Percentiles rank a stretch among this genome's conserved stretches.
These are phyloP conservation scores for Medicago truncatula DNA, from an alignment of 306 rosid species.

Conservation along the genomic window MtrunA17r5.0-ANR NC_053043.1:14304501-14305000, in stretches of 20 bases:
- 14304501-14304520: no score
- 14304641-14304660: conserved; percentile 93
- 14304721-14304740: conserved; percentile 94
- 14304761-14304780: conserved; percentile 70
- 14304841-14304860: conserved; percentile 87
- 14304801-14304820: conserved; percentile 85
- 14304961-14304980: not conserved
- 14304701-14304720: conserved; percentile 93
- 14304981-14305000: no score
- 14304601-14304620: not conserved
- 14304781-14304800: conserved; percentile 69
- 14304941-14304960: conserved; percentile 78
- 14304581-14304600: no score
- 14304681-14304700: conserved; percentile 81
- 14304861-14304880: conserved; percentile 94
- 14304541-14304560: no score
- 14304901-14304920: conserved; percentile 73
- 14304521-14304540: no score
- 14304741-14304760: conserved; percentile 85
- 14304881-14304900: conserved; percentile 86
- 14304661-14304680: conserved; percentile 67
- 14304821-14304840: conserved; percentile 89
- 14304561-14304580: not conserved
- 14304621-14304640: not conserved
- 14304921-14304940: conserved; percentile 77